Percentiles rank a stretch among this genome's conserved stretches.
Conservation (phyloP, 2,329 filamentous ascomycete genomes). For the Clonostachys rhizophaga region DNA sequence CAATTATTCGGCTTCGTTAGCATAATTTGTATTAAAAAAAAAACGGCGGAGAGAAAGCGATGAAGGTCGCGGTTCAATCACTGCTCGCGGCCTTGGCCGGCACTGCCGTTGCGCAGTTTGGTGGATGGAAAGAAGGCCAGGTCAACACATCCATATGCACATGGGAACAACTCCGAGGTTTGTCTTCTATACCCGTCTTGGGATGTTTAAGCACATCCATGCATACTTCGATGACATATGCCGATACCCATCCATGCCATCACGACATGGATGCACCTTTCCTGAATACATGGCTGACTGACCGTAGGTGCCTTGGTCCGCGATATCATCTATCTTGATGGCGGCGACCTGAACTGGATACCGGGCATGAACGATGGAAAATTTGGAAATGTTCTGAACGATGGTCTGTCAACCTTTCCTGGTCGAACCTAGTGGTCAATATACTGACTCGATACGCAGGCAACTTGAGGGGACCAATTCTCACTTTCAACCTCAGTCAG, state of each 20-base stretch:
- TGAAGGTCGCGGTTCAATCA: not conserved
- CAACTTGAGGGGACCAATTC: conserved; percentile 47
- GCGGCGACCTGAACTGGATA: conserved; percentile 51
- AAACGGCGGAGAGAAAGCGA: too few relatives aligned
- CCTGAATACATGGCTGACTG: conserved; percentile 10
- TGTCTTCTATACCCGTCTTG: conserved; percentile 1
- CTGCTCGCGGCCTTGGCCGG: conserved; percentile 4
- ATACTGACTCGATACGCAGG: conserved; percentile 22
- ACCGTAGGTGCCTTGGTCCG: conserved; percentile 48
- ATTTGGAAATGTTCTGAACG: not conserved
- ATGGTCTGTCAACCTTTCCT: not conserved
- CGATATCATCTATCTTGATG: conserved; percentile 63
- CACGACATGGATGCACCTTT: not conserved
- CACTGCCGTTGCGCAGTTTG: conserved; percentile 29
- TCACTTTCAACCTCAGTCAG: conserved; percentile 52
- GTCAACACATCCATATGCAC: conserved; percentile 54
- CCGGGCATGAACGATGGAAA: conserved; percentile 41
- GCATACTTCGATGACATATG: too few relatives aligned
- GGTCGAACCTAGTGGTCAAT: not conserved
- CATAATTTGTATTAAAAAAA: too few relatives aligned
- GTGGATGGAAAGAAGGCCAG: conserved; percentile 43
- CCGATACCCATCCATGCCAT: too few relatives aligned
- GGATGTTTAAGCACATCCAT: too few relatives aligned
- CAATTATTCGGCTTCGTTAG: too few relatives aligned
- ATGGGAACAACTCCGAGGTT: conserved; percentile 46